Conservation (phyloP, 2,329 filamentous ascomycete species). For the Beauveria australis region DNA sequence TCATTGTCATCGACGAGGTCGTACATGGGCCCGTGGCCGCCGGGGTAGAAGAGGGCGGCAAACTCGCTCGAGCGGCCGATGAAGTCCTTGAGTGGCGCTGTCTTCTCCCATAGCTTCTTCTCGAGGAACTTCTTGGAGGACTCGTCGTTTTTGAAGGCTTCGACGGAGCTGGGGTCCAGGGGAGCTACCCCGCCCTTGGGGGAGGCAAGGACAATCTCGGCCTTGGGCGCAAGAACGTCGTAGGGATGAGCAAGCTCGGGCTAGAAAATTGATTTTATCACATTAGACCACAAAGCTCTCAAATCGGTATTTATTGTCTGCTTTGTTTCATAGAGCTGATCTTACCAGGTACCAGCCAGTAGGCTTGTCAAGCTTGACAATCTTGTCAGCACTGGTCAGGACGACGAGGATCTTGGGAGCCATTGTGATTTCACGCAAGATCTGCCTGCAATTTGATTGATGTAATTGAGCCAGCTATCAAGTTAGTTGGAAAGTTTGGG, state of each 20-base stretch:
- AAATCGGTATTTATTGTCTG: neutral
- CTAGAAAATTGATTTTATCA: conserved; percentile 21
- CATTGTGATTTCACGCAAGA: conserved; percentile 26
- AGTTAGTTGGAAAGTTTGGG: too few species aligned
- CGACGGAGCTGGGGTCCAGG: conserved; percentile 50
- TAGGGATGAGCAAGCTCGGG: conserved; percentile 59
- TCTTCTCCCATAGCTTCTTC: conserved; percentile 54
- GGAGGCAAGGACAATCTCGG: conserved; percentile 50
- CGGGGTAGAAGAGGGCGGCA: conserved; percentile 52
- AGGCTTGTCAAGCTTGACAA: conserved; percentile 38
- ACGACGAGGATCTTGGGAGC: conserved; percentile 60
- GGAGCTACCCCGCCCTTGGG: conserved; percentile 54
- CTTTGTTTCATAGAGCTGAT: neutral
- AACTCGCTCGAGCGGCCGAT: conserved; percentile 50
- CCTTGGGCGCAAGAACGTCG: conserved; percentile 45
- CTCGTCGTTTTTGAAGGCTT: conserved; percentile 45
- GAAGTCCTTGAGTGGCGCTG: conserved; percentile 47
- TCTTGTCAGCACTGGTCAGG: conserved; percentile 53
- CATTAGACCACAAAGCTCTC: neutral
- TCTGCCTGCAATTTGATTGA: neutral
- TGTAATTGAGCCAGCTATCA: too few species aligned
- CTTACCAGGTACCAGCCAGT: conserved; percentile 66
- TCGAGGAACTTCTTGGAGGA: conserved; percentile 48
- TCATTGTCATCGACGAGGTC: conserved; percentile 50
- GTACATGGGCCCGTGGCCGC: conserved; percentile 58